A percentile compares a stretch with the other conserved stretches of the same genome.
phyloP scores from a whole-genome alignment of 306 rosid species.

The Fragaria vesca region DNA sequence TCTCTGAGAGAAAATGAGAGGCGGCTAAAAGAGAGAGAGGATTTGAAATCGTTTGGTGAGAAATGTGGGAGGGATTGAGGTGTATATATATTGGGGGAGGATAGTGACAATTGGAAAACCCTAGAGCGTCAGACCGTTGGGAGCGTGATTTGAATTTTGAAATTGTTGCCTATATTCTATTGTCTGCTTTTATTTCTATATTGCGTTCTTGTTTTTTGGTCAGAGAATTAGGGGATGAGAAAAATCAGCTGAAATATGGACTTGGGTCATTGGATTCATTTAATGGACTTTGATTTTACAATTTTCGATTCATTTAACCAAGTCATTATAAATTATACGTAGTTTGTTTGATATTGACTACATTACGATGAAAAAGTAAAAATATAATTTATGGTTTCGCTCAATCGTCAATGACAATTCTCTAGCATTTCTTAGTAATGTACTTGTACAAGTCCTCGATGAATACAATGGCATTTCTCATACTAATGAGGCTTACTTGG shows the following conservation, averaged over 20 bases:
- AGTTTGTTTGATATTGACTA: no score
- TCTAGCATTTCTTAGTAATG: no score
- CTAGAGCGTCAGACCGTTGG: constrained; percentile 58
- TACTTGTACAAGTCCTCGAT: no score
- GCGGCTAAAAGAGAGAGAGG: neutral
- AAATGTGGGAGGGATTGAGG: constrained; percentile 16
- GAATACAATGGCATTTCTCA: no score
- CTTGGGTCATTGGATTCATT: neutral
- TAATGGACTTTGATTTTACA: no score
- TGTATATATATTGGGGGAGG: neutral
- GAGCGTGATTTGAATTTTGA: constrained; percentile 25
- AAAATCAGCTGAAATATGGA: neutral
- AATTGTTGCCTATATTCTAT: neutral
- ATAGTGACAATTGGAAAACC: constrained; percentile 34
- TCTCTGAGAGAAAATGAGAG: neutral
- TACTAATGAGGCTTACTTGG: no score
- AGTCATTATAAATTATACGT: no score
- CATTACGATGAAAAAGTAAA: no score
- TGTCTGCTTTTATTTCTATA: neutral
- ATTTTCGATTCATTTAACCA: no score
- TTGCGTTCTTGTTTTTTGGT: neutral
- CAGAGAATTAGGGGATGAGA: neutral
- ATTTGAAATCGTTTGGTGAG: constrained; percentile 10
- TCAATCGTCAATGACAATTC: no score
- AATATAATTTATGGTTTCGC: no score